Base-by-base conservation (phyloP, 352 stramenopile genomes). In the Pythium utonaiense region DNA sequence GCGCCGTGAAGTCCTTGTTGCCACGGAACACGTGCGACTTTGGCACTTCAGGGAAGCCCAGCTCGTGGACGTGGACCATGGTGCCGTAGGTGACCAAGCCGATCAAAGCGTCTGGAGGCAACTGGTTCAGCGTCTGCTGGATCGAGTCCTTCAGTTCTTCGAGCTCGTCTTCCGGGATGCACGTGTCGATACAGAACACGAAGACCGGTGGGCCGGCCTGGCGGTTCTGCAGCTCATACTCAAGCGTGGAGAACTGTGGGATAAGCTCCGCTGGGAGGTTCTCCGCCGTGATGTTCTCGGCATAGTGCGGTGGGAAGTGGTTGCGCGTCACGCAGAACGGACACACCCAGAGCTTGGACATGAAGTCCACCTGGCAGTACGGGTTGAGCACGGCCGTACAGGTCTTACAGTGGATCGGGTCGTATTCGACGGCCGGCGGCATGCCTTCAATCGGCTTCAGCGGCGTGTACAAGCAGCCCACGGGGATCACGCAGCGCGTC, bases 261-360 rank as follows among this genome's bases (percentile, higher is more conserved):
- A 99, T 99, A 7, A 99, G 87, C 74, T 99, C 97, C 7, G 97
- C 97, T 3, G 98, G 98, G 25, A 99, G 78, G 74, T 99, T 99
- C 19, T 93, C 94, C 75, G 99, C 96, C 38, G 94, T 98, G 68
- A 99, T 99, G 71, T 98, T 98, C 67, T 99, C 93, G 3, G 92
- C 85, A 52, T 93, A 96, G 63, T 93, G 88, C 57, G 85, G 86
- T 24, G 88, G 98, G 73, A 99, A 99, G 62, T 99, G 96, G 88
- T 99, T 99, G 62, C 97, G 86, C 51, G 85, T 96, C 60, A 98
- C 85, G 77, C 98, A 99, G 75, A 99, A 99, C 19, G 97, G 97
- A 73, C 98, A 99, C 3, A 97, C 96, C 98, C 98, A 99, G 42
- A 99, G 83, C 78, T 99, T 99, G 55, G 89, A 98, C 17, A 97